phyloP scores from a whole-genome alignment of 2,329 filamentous ascomycete genomes.

The Fusarium metavorans region DNA sequence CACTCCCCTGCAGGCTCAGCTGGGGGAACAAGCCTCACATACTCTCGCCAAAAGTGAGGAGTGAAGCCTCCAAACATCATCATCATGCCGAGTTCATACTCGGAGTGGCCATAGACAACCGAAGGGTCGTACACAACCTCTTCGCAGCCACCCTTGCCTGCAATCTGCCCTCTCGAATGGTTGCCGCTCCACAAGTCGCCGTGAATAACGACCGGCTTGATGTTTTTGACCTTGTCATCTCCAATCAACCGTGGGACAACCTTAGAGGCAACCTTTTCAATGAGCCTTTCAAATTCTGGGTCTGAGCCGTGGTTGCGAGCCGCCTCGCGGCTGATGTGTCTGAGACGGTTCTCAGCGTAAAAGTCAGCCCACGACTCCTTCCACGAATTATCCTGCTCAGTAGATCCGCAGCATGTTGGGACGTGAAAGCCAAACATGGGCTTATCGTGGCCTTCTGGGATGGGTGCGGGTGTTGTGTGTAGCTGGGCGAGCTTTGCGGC shows the following conservation, averaged over 20 bases:
- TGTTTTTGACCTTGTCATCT: slow-evolving; percentile 71
- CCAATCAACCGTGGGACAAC: slow-evolving; percentile 85
- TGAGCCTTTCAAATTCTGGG: slow-evolving; percentile 68
- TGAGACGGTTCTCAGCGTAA: slow-evolving; percentile 81
- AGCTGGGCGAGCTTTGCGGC: slow-evolving; percentile 82
- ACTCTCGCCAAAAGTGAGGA: slow-evolving; percentile 78
- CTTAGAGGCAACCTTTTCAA: slow-evolving; percentile 71
- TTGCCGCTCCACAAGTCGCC: slow-evolving; percentile 97
- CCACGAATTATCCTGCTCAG: slow-evolving; percentile 83
- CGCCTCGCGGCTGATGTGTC: slow-evolving; percentile 70
- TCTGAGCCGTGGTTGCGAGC: slow-evolving; percentile 74
- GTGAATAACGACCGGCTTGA: slow-evolving; percentile 85
- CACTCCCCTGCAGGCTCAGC: slow-evolving; percentile 86
- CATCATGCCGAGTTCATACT: slow-evolving; percentile 96
- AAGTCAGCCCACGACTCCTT: slow-evolving; percentile 84
- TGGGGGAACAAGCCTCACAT: slow-evolving; percentile 79
- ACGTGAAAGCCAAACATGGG: slow-evolving; percentile 87
- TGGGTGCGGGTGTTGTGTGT: slow-evolving; percentile 80
- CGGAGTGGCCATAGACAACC: slow-evolving; percentile 84
- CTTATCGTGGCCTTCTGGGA: slow-evolving; percentile 66
- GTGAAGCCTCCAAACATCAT: slow-evolving; percentile 95
- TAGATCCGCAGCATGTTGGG: slow-evolving; percentile 87
- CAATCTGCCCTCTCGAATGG: slow-evolving; percentile 74
- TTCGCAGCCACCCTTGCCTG: slow-evolving; percentile 65
- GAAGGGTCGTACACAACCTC: slow-evolving; percentile 88